Conservation (phyloP, 2,329 filamentous ascomycete species). For the Aspergillus sp. region DNA sequence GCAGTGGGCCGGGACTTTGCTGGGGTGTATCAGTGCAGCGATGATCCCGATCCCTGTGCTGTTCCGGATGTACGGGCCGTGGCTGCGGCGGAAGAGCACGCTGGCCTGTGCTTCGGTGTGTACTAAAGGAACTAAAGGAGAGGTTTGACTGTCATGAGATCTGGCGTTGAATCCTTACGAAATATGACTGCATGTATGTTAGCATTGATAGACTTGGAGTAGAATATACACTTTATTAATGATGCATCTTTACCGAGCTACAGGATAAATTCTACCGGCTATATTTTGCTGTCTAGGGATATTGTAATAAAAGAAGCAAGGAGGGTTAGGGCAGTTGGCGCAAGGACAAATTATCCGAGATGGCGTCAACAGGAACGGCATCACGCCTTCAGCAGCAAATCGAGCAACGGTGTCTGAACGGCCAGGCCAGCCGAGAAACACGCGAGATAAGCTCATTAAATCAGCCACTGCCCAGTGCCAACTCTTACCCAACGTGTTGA, state of each 20-base stretch:
- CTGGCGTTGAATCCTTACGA: no score
- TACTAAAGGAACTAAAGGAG: constrained; percentile 6
- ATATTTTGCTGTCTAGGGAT: no score
- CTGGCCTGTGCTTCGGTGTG: constrained; percentile 20
- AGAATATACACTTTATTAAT: no score
- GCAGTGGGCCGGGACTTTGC: constrained; percentile 41
- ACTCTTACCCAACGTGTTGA: no score
- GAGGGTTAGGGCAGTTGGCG: no score
- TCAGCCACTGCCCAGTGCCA: background rate
- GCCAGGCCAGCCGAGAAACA: background rate
- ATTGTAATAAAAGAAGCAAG: no score
- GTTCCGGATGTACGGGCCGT: constrained; percentile 33
- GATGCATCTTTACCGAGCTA: no score
- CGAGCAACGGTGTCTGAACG: background rate
- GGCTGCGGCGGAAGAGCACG: constrained; percentile 28
- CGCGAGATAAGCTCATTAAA: background rate
- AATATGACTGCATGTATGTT: no score
- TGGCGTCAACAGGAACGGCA: background rate
- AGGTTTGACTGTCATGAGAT: background rate
- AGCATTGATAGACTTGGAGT: no score
- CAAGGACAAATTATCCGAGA: no score
- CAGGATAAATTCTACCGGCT: no score
- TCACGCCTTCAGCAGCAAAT: background rate
- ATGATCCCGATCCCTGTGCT: constrained; percentile 40
- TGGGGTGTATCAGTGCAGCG: constrained; percentile 35